A percentile compares a stretch with the other conserved stretches of the same genome.
phyloP scores from a whole-genome alignment of 495 filamentous ascomycete genomes.

The Talaromyces liani region DNA sequence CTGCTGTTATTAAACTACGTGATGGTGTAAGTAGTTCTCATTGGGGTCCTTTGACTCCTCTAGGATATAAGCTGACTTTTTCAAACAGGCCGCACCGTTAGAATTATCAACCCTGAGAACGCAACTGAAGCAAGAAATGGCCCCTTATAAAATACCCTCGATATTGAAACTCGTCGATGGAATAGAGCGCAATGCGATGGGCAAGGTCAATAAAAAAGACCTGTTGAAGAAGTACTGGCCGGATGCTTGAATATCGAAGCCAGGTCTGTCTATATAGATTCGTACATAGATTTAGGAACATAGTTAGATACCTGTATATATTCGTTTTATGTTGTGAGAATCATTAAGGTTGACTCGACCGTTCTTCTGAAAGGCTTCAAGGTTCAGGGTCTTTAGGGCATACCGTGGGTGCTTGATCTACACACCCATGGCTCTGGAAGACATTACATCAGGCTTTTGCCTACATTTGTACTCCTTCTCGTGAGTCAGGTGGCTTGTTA shows the following conservation, averaged over 20 bases:
- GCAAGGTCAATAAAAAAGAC: slow-evolving; percentile 41
- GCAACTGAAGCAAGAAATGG: slow-evolving; percentile 34
- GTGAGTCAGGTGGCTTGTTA: too few species aligned
- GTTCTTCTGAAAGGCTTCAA: background rate
- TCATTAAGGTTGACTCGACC: background rate
- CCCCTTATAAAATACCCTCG: slow-evolving; percentile 41
- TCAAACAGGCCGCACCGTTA: slow-evolving; percentile 21
- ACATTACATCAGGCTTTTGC: slow-evolving; percentile 9
- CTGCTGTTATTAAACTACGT: slow-evolving; percentile 35
- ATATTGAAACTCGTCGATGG: slow-evolving; percentile 35
- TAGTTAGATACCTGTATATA: background rate
- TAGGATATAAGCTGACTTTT: background rate
- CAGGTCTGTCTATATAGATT: background rate
- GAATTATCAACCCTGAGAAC: slow-evolving; percentile 27
- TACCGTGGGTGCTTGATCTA: background rate
- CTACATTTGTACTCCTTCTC: background rate
- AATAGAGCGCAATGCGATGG: slow-evolving; percentile 44
- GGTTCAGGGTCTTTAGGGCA: background rate
- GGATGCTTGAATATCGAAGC: slow-evolving; percentile 7
- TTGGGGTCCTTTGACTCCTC: background rate
- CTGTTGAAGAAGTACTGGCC: slow-evolving; percentile 40
- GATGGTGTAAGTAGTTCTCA: slow-evolving; percentile 22
- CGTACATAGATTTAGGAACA: background rate
- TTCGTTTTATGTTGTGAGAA: background rate
- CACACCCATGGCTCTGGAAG: background rate